Evolutionary conservation across 2,329 filamentous ascomycete genomes (phyloP), one percentile per base, ranked within the genome.

Genomic region (Cladophialophora psammophila): DNA sequence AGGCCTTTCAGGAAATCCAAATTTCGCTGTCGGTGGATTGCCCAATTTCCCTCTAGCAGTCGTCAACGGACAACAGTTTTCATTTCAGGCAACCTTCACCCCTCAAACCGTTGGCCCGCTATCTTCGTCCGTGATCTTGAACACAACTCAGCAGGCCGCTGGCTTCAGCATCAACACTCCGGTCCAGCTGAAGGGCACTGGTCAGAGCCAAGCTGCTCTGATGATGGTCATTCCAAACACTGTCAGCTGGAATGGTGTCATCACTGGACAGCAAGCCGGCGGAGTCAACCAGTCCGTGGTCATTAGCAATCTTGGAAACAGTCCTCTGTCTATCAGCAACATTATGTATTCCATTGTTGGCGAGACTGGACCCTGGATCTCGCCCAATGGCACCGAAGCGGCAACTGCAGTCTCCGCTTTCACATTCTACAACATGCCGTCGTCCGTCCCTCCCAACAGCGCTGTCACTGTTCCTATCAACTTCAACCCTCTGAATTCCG

Each of bases 51-150:
- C 76, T 10, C 50, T 82, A 7, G 71, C 73, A 2, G 72, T 75
- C 55, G 63, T 60, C 32, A 55, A 64, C 36, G 81, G 80, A 0
- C 71, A 76, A 1, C 75, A 70, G 5, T 81, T 83, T 67, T 77
- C 73, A 7, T 80, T 82, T 67, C 76, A 78, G 5, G 76, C 81
- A n/a, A 75, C 73, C 8, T 81, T 79, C 78, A 75, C 79, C 56
- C 74, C 81, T 57, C 72, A 69, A 31, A 69, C 66, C 26, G 69
- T 71, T 31, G 80, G 80, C 5, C 71, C 78, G 10, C 75, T 78
- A 55, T 77, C 75, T 18, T 77, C 76, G 1, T 76, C 76, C 15
- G 69, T 82, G 6, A 78, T 76, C 34, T 70, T 82, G n/a, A 74
- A 75, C 40, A 80, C 80, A 10, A 78, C 74, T 0, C 80, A 80